A percentile compares a stretch with the other conserved stretches of the same genome.
phyloP scores from a whole-genome alignment of 352 stramenopile genomes.

The Globisporangium abappressorium region DNA sequence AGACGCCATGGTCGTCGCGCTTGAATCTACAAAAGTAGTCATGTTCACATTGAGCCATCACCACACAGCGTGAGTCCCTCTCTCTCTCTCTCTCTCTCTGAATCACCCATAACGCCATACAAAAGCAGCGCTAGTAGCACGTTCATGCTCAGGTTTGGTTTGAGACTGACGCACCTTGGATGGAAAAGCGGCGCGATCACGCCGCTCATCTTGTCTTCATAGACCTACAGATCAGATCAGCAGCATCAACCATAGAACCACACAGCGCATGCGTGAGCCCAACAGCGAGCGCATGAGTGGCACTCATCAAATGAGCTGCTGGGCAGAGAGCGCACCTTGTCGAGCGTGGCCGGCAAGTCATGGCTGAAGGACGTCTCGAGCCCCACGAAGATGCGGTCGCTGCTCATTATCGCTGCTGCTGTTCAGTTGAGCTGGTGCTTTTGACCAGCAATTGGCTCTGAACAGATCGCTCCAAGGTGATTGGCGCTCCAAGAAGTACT shows the following conservation, averaged over 20 bases:
- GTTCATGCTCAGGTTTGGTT: too few species aligned
- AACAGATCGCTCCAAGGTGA: neutral
- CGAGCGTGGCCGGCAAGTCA: constrained; percentile 60
- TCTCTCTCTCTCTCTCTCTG: neutral
- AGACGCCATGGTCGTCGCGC: constrained; percentile 61
- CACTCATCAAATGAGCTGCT: neutral
- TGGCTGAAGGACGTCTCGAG: constrained; percentile 73
- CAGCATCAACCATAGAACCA: neutral
- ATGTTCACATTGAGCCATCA: neutral
- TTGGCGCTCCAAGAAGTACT: neutral
- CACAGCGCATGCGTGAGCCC: neutral
- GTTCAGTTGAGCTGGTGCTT: neutral
- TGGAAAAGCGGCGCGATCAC: constrained; percentile 83
- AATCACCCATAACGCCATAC: neutral
- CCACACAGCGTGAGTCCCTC: neutral
- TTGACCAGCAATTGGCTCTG: neutral
- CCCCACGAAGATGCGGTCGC: constrained; percentile 70
- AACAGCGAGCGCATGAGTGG: neutral
- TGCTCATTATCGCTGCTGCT: constrained; percentile 16
- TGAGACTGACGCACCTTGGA: constrained; percentile 38
- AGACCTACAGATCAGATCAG: constrained; percentile 33
- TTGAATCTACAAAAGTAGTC: constrained; percentile 41
- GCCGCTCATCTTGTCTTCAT: constrained; percentile 77
- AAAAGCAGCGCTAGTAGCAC: neutral
- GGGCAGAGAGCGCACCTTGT: constrained; percentile 31